Evolutionary conservation across 2,329 filamentous ascomycete species (phyloP).

Genomic region (Magnaporthales sp.): DNA sequence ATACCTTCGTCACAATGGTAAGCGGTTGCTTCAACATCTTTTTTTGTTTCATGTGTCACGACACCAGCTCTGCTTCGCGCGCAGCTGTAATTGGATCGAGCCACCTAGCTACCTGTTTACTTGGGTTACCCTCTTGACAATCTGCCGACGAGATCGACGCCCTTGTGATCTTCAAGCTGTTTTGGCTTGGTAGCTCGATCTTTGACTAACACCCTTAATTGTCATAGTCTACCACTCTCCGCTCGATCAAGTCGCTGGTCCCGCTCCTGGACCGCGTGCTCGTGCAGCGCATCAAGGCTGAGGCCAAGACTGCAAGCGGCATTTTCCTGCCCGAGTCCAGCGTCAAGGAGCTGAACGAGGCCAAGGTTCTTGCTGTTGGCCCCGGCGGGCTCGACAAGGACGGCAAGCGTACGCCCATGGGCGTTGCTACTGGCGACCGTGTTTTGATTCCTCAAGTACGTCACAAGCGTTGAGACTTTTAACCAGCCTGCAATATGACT

Average conservation of each 20-base stretch:
- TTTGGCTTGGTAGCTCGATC: not conserved
- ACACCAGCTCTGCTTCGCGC: not conserved
- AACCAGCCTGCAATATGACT: not conserved
- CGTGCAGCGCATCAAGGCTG: slow-evolving; percentile 95
- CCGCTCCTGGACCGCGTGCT: slow-evolving; percentile 97
- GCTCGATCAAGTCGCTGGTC: slow-evolving; percentile 88
- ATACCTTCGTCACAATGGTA: not conserved
- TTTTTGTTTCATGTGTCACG: not conserved
- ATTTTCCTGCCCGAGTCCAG: slow-evolving; percentile 97
- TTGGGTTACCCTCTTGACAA: not conserved
- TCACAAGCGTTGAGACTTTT: slow-evolving; percentile 9
- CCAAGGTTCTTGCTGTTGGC: slow-evolving; percentile 89
- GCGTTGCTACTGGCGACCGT: slow-evolving; percentile 76
- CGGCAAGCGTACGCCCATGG: slow-evolving; percentile 78
- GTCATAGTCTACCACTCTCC: slow-evolving; percentile 62
- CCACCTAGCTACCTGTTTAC: not conserved
- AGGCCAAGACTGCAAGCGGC: slow-evolving; percentile 89
- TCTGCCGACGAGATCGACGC: not conserved
- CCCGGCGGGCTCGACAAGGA: slow-evolving; percentile 82
- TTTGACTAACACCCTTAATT: not conserved
- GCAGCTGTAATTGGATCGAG: not conserved
- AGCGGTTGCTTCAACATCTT: not conserved
- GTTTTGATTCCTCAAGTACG: slow-evolving; percentile 91
- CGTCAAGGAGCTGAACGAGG: slow-evolving; percentile 98
- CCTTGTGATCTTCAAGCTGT: not conserved